Base-by-base conservation (phyloP, 2,329 filamentous ascomycete species). In the Venturia asperata region DNA sequence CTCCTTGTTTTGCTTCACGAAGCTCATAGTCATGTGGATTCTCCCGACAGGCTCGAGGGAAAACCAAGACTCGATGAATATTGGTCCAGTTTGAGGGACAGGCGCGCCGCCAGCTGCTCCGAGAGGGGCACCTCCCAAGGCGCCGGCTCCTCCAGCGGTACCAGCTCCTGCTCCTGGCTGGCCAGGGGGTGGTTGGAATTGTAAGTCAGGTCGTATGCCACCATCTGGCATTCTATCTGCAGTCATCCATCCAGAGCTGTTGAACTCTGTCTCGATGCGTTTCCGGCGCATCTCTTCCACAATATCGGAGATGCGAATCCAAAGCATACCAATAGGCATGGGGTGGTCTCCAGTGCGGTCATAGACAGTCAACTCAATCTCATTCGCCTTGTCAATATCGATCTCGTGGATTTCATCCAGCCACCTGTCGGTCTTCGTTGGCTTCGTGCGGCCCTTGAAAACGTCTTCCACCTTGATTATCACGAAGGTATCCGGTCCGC, bases 371-470 rank as follows among this genome's bases (percentile, higher is more conserved):
- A 99, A 85, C 75, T 99, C 94, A 67, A 99, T 91, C 77, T 99
- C 94, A 76, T 99, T 99, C 63, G 94, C 94, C 80, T 97, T 97
- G 78, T 97, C 93, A 65, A 99, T 94, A 69, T 94, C 91, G 67
- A 99, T 88, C 66, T 87, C 92, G 76, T 97, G 94, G 43, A 87
- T 85, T 77, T 99, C 94, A 70, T 91, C 90, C 52, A 92, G 87
- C 93, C 93, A 99, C 72, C 86, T 86, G 77, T 99, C 94, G 67
- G 83, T 96, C 66, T 92, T 84, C 11, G 92, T 91, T 1, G 89
- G 84, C 75, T 87, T 91, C 30, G 94, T 99, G 69, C 92, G 86
- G 49, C 92, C 92, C 71, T 95, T 91, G 68, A 97, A 86, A 64
- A 88, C 86, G 77, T 99, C 94, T 79, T 99, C 94, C 56, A 97